Evolutionary conservation across 2,329 filamentous ascomycete species (phyloP).

Genomic region (Aspergillus puulaauensis): DNA sequence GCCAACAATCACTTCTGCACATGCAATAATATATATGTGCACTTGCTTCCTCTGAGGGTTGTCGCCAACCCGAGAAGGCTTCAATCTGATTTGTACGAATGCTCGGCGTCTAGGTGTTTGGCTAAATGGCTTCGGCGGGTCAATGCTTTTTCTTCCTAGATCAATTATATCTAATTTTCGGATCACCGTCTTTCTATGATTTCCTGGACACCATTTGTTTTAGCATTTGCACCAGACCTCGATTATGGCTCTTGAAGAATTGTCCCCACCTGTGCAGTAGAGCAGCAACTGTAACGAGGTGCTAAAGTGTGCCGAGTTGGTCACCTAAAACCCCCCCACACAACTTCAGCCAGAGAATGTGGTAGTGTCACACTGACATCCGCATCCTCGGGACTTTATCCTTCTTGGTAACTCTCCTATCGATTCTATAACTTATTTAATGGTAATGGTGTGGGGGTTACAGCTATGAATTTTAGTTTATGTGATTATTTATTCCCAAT

Average conservation of each 20-base stretch:
- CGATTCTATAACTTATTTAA: not conserved
- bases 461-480: not conserved
- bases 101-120: constrained; percentile 5
- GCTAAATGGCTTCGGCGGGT: not conserved
- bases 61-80: not conserved
- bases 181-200: not conserved
- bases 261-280: not conserved
- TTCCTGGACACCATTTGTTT: not conserved
- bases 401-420: not conserved
- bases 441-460: not conserved
- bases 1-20: not conserved
- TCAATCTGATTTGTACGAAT: not conserved
- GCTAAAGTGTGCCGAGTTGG: not conserved
- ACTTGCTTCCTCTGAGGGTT: not conserved
- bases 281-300: not conserved
- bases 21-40: not conserved
- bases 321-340: not conserved
- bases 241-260: not conserved
- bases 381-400: not conserved
- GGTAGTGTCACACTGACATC: not conserved
- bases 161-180: not conserved
- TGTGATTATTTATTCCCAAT: not conserved
- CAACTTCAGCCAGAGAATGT: not conserved
- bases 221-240: not conserved
- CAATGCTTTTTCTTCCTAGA: not conserved